Base-by-base conservation (phyloP, 495 filamentous ascomycete genomes). In the Neurospora pannonica region DNA sequence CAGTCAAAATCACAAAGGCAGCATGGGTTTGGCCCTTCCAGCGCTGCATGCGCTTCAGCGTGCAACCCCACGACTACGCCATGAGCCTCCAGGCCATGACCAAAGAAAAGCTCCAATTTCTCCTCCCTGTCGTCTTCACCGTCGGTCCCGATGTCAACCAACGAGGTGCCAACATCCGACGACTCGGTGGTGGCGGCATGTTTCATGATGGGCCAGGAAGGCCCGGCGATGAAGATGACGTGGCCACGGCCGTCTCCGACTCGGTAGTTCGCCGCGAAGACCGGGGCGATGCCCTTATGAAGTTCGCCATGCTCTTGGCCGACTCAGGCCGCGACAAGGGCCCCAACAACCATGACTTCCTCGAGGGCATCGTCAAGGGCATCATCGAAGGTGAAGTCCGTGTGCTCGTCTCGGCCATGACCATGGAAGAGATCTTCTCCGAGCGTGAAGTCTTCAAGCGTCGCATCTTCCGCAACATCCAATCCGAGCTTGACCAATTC, bases 301-400 rank as follows among this genome's bases (percentile, higher is more conserved):
- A 93, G 83, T 96, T 93, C 76, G 93, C 93, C 72, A 89, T 90
- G 78, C 85, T 94, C 9, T 84, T 95, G 8, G 91, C 92, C 24
- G 92, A 90, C 71, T 85, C 83, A 1, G 86, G 86, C 43, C 82
- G 82, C 78, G 77, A 76, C 38, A 81, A 74, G 78, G 80, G 39
- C 73, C 79, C 24, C 74, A 80, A 83, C 31, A 84, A 87, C n/a
- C 84, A 84, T 17, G 86, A 87, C 70, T 91, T 94, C 81, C 90
- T 94, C 39, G 91, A 94, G 80, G 90, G 92, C 78, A 96, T 95
- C 73, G 91, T 95, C 75, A 94, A 93, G 83, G 93, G 93, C 73
- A 93, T 96, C 81, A 95, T 96, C 78, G 92, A 95, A 81, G 93
- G 93, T 70, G 93, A 96, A 80, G 93, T 92, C 9, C 87, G 93